These are phyloP conservation scores for Pyrenochaeta sp. DNA, from an alignment of 2,329 filamentous ascomycete species.

Conservation along the genomic window DNA sequence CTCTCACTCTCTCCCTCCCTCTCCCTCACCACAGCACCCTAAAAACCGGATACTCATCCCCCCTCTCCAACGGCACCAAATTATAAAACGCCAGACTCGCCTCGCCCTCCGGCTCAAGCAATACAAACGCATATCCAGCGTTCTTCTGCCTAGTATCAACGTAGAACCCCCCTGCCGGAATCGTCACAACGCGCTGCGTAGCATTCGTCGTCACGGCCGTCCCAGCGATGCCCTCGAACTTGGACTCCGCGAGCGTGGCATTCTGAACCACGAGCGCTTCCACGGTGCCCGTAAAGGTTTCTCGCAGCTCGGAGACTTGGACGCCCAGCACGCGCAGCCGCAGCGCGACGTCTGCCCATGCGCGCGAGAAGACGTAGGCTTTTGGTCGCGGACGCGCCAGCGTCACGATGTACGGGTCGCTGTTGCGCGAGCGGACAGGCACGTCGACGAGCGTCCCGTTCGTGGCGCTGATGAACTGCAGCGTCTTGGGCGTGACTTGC, in stretches of 20 bases:
- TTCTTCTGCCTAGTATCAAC: slow-evolving; percentile 34
- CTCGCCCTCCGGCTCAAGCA: slow-evolving; percentile 34
- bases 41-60: slow-evolving; percentile 26
- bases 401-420: slow-evolving; percentile 20
- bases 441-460: slow-evolving; percentile 23
- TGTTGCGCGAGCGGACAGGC: slow-evolving; percentile 7
- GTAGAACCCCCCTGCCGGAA: slow-evolving; percentile 28
- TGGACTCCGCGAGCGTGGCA: slow-evolving; percentile 15
- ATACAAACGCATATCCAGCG: slow-evolving; percentile 30
- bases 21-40: slow-evolving; percentile 1
- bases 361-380: slow-evolving; percentile 33
- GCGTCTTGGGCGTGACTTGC: slow-evolving; percentile 18
- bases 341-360: slow-evolving; percentile 25
- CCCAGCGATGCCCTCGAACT: slow-evolving; percentile 30
- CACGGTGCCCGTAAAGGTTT: slow-evolving; percentile 23
- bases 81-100: slow-evolving; percentile 30
- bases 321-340: slow-evolving; percentile 29
- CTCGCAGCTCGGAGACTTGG: slow-evolving; percentile 24
- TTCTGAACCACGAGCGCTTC: slow-evolving; percentile 27
- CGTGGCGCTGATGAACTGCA: slow-evolving; percentile 12
- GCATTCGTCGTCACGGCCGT: slow-evolving; percentile 23
- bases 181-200: slow-evolving; percentile 14
- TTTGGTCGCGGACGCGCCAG: slow-evolving; percentile 24
- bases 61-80: slow-evolving; percentile 22
- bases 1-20: too few species aligned